A percentile compares a stretch with the other conserved stretches of the same genome.
These are phyloP conservation scores for Golubevia sp. DNA, from an alignment of 1,284 basidiomycete species.

Conservation along the genomic window DNA sequence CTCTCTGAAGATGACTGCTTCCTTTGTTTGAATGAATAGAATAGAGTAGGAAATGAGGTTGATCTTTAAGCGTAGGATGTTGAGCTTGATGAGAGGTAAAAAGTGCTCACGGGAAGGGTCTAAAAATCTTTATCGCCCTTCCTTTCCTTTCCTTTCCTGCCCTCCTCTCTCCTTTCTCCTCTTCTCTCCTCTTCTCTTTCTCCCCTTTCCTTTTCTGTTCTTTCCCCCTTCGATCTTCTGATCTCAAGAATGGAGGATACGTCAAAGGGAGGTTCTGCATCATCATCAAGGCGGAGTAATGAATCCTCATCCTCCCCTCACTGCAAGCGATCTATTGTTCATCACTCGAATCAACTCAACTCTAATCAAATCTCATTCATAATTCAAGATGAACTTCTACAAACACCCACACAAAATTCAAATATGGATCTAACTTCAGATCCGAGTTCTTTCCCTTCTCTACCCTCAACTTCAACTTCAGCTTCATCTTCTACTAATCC, in stretches of 20 bases:
- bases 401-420: background rate
- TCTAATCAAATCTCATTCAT: too few relatives aligned
- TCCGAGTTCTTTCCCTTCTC: conserved; percentile 18
- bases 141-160: background rate
- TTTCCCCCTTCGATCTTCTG: background rate
- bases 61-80: too few relatives aligned
- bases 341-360: conserved; percentile 8
- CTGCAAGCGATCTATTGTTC: conserved; percentile 19
- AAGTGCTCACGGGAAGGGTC: background rate
- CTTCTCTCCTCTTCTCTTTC: background rate
- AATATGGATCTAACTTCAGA: conserved; percentile 11
- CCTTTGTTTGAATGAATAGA: too few relatives aligned
- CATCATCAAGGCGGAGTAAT: too few relatives aligned
- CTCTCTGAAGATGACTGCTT: too few relatives aligned
- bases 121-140: background rate
- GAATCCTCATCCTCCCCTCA: conserved; percentile 23
- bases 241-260: conserved; percentile 10
- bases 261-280: background rate
- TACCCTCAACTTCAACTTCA: conserved; percentile 10
- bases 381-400: conserved; percentile 19
- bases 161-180: background rate
- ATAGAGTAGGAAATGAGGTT: too few relatives aligned
- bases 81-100: too few relatives aligned
- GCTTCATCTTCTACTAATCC: too few relatives aligned
- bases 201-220: background rate